Evolutionary conservation across 2,329 filamentous ascomycete species (phyloP), one percentile per base, ranked within the genome.

Genomic region (Fonsecaea pedrosoi): DNA sequence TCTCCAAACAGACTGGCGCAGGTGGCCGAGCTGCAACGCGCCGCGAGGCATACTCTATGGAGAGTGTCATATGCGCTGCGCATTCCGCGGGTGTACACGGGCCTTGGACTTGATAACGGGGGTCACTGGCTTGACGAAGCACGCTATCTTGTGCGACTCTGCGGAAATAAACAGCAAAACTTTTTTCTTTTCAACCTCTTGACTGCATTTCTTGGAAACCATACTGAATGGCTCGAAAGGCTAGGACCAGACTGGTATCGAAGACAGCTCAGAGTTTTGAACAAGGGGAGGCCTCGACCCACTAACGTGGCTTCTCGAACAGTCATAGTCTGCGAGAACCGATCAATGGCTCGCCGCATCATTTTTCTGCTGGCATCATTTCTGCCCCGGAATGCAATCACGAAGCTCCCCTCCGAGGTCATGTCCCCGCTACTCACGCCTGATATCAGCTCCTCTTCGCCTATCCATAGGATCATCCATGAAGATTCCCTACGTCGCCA

Each of bases 71-170:
- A 82, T 56, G 85, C 84, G 58, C 80, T 87, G 71, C 82, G 84
- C 68, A 85, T 85, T 37, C 85, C 85, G 15, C 81, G 82, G 57
- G 86, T 87, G 9, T 77, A 84, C 63, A 86, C 85, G 2, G 86
- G 86, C 3, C 85, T 87, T 71, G 84, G 83, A 59, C 61, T 70
- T 18, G 70, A 70, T 40, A 69, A 68, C 40, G 87, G 85, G 83
- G 85, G 85, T 10, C 82, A 87, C 10, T 88, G 86, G 86, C 82
- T 85, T 63, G 85, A 87, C 70, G 86, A 88, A 75, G 84, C 85
- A 48, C 80, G 85, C 69, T 86, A 83, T 76, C 82, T 87, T 50
- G 82, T 83, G n/a, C 81, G 82, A 54, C 83, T 81, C 70, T 81
- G 85, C 50, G 84, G 84, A 37, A 80, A 82, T 59, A 83, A 83